phyloP scores from a whole-genome alignment of 1,139 yeast species.

The Suhomyces taliae region DNA sequence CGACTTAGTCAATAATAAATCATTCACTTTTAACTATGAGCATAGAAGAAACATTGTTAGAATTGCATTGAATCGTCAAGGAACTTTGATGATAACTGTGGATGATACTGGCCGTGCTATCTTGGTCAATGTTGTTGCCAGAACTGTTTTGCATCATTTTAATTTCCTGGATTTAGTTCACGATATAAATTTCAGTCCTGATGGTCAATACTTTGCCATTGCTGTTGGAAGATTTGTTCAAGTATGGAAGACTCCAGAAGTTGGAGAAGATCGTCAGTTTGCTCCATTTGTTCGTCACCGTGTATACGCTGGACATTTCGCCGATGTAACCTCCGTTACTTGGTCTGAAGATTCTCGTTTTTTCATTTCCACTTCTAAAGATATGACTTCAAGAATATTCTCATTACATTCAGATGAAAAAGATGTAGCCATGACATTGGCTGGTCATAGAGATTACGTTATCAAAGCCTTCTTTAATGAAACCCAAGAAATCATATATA shows the following conservation, averaged over 20 bases:
- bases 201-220: constrained; percentile 84
- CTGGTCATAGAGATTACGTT: constrained; percentile 92
- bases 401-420: constrained; percentile 74
- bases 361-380: constrained; percentile 83
- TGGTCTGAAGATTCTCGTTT: constrained; percentile 94
- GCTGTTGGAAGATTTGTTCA: constrained; percentile 83
- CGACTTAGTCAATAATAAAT: constrained; percentile 79
- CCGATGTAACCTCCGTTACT: constrained; percentile 71
- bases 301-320: constrained; percentile 89
- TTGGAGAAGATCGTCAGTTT: constrained; percentile 76
- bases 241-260: constrained; percentile 90
- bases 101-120: constrained; percentile 95
- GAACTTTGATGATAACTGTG: constrained; percentile 77
- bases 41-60: constrained; percentile 83
- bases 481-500: constrained; percentile 84
- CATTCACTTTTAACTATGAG: constrained; percentile 89
- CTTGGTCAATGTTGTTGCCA: constrained; percentile 76
- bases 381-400: constrained; percentile 84
- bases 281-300: constrained; percentile 94
- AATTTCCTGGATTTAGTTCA: constrained; percentile 80
- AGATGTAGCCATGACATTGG: constrained; percentile 78
- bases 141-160: constrained; percentile 92
- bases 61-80: constrained; percentile 80
- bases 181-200: constrained; percentile 83
- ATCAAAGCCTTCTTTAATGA: constrained; percentile 82